Evolutionary conservation across 306 rosid genomes (phyloP), one percentile per base, ranked within the genome.

Genomic region (Boehmeria nivea): DNA sequence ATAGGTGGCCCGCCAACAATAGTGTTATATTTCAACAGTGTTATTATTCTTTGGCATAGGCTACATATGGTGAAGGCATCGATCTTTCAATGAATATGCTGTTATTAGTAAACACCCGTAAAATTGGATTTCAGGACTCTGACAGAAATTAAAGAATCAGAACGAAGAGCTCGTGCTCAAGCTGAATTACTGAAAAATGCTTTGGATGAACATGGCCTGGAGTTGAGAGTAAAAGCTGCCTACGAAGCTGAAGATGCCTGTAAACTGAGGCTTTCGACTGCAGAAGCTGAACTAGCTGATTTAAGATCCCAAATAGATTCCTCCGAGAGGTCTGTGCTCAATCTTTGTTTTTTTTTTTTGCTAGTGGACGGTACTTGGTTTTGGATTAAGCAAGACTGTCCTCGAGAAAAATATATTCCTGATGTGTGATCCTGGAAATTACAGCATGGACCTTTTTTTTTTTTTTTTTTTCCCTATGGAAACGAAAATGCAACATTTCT

Each of bases 171-270:
- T 53, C 62, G 46, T 57, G 39, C 85, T 54, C 99, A 84, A 69
- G 93, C 89, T 54, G 86, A 76, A 54, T 67, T 77, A 49, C 71
- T 84, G 68, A 78, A 75, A 81, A 87, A 73, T 71, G 96, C 99
- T 61, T 79, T 87, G 63, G 96, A 87, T 43, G 99, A 91, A 57
- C 99, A 91, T 77, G 71, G 96, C 66, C 71, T 91, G 40, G 96
- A 87, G 72, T 71, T 91, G 68, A 78, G 98, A 68, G 96, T 91
- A 61, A 82, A 74, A 84, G 98, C 98, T 70, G 98, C 98, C 49
- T 73, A 80, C 62, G 98, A 91, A 82, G 89, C 95, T 65, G 98
- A 84, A 78, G 85, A 88, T 74, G 98, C 96, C 50, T 87, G 87
- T 78, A 84, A 84, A 60, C 85, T 82, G 74, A 74, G 96, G 83